Evolutionary conservation across 192 early-diverging fungal genomes (phyloP).

Genomic region (Coemansia umbellata): DNA sequence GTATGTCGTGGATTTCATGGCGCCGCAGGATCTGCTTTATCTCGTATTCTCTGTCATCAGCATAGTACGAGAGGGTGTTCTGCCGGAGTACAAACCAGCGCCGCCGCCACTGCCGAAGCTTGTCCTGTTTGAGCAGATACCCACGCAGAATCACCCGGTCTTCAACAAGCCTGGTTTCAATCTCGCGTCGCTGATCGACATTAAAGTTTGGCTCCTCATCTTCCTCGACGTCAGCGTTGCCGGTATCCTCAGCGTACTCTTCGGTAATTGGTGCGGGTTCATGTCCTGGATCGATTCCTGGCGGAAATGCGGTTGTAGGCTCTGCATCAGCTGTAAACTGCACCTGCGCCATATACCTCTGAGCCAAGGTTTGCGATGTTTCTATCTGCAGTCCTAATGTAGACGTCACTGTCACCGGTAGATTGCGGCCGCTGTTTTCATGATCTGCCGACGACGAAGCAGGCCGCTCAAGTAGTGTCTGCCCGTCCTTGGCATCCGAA

Average conservation of each 20-base stretch:
- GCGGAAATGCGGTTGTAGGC: slow-evolving; percentile 16
- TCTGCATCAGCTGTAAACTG: slow-evolving; percentile 2
- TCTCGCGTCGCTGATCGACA: slow-evolving; percentile 43
- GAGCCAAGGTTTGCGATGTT: background rate
- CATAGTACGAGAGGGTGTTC: slow-evolving; percentile 51
- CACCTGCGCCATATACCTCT: background rate
- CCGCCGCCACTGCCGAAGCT: slow-evolving; percentile 50
- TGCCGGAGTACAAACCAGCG: slow-evolving; percentile 53
- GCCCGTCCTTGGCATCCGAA: too few species aligned
- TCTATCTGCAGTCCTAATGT: slow-evolving; percentile 17
- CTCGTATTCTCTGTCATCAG: slow-evolving; percentile 41
- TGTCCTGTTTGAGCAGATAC: slow-evolving; percentile 48
- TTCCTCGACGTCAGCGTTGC: slow-evolving; percentile 21
- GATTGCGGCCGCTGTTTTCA: background rate
- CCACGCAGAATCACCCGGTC: slow-evolving; percentile 46
- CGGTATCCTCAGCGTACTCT: background rate
- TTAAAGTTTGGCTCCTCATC: slow-evolving; percentile 51
- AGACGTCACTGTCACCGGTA: background rate
- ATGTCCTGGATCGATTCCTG: slow-evolving; percentile 25
- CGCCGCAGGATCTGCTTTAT: slow-evolving; percentile 47
- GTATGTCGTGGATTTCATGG: slow-evolving; percentile 35
- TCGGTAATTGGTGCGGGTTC: slow-evolving; percentile 26
- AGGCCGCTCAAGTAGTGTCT: too few species aligned
- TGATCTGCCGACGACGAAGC: too few species aligned
- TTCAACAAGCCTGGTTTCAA: slow-evolving; percentile 28